Evolutionary conservation across 116 monocot genomes (phyloP), one percentile per base, ranked within the genome.

Genomic region (Phalaenopsis hybrid): DNA sequence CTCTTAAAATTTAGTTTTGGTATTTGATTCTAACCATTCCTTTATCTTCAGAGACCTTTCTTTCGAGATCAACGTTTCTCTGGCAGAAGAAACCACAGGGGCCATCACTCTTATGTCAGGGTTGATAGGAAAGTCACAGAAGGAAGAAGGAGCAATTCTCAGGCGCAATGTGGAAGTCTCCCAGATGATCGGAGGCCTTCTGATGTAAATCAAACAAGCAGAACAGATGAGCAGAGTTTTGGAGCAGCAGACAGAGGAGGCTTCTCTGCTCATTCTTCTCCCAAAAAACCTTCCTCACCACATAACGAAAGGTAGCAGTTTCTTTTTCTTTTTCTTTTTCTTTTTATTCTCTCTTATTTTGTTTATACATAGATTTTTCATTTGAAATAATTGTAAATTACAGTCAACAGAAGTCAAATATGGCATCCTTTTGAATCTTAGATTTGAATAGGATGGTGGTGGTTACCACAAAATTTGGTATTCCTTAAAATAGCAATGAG

Each of bases 261-360:
- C 41, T 41, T 77, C 34, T 87, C 92, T 46, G 67, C 79, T 0
- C 81, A 68, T 28, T 85, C 92, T 61, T 92, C 92, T 0, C 90
- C 88, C 1, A 84, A 88, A 57, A 86, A 87, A 37, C 85, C 87
- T 9, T 88, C 93, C 43, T 89, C 89, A 57, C 93, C 93, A 6
- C 91, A 16, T 55, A 55, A 15, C 16, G 4, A 13, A 55, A 55
- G 92, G 88, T 89, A 88, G 79, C 75, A 15, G n/a, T 79, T 46
- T 7, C 77, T 79, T 81, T 73, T 21, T 8, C 78, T 16, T 65
- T 45, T 17, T 31, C 11, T 37, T 44, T 75, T 31, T 48, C 55
- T 44, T 44, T 75, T 31, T 48, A 55, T 44, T 79, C 15, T 49
- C 52, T 23, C 12, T 13, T 23, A 0, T 43, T n/a, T 25, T 81